Conservation (phyloP, 2,329 filamentous ascomycete genomes). For the Colletotrichum tanaceti region DNA sequence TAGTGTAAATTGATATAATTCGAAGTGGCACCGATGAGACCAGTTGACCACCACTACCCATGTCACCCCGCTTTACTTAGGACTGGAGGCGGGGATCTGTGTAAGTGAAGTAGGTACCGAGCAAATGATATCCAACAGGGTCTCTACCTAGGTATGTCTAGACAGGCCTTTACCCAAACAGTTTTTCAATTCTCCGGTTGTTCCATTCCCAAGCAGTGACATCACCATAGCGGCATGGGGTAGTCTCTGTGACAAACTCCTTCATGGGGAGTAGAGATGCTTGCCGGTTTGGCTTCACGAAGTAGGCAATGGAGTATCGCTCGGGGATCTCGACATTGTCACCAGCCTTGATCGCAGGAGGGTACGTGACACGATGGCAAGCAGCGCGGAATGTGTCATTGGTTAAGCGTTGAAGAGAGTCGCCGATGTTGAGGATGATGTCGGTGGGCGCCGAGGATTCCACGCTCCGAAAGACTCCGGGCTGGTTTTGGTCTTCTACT, state of each 20-base stretch:
- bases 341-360: constrained; percentile 42
- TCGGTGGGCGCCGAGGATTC: constrained; percentile 44
- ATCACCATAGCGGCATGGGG: constrained; percentile 48
- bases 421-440: constrained; percentile 55
- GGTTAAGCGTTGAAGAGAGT: constrained; percentile 54
- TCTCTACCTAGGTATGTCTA: no score
- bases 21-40: no score
- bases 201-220: constrained; percentile 51
- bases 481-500: constrained; percentile 45
- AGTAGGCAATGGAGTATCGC: constrained; percentile 45
- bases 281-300: constrained; percentile 49
- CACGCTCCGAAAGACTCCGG: constrained; percentile 45
- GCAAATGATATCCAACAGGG: no score
- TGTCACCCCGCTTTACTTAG: no score
- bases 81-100: no score
- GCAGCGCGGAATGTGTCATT: constrained; percentile 51
- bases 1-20: no score
- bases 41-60: no score
- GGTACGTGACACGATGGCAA: constrained; percentile 50
- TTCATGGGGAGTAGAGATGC: constrained; percentile 46
- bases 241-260: constrained; percentile 48
- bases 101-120: no score
- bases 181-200: constrained; percentile 43
- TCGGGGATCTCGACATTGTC: constrained; percentile 45
- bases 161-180: constrained; percentile 29